Evolutionary conservation across 371 early-diverging fungal genomes (phyloP).

Genomic region (Circinella umbellata): DNA sequence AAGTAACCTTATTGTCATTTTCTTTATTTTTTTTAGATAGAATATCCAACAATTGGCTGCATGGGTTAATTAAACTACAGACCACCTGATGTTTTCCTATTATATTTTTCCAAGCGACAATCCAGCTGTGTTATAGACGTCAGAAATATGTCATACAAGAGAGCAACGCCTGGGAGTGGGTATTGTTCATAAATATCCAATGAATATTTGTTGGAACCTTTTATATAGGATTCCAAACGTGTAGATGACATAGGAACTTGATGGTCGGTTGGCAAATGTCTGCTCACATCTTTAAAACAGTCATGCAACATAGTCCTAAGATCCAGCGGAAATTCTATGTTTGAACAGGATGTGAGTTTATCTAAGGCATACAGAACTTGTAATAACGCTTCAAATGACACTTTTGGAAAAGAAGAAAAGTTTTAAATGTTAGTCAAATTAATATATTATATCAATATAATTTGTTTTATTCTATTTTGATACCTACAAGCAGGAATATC

Average conservation of each 20-base stretch:
- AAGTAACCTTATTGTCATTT: no score
- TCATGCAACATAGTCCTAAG: not conserved
- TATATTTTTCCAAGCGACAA: not conserved
- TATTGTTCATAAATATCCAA: constrained; percentile 5
- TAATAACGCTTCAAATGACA: not conserved
- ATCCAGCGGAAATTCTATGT: not conserved
- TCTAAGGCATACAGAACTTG: not conserved
- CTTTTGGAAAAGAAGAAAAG: not conserved
- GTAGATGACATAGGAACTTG: not conserved
- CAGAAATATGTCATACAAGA: not conserved
- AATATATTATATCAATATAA: not conserved
- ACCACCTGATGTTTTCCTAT: not conserved
- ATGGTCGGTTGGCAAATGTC: constrained; percentile 2
- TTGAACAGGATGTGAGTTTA: not conserved
- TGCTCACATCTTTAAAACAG: not conserved
- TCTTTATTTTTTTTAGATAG: no score
- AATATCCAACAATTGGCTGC: no score
- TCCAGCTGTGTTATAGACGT: not conserved
- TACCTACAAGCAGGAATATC: not conserved
- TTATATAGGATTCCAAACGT: not conserved
- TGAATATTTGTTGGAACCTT: not conserved
- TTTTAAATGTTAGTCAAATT: not conserved
- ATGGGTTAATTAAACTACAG: not conserved
- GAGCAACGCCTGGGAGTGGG: constrained; percentile 6
- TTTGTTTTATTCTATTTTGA: not conserved